These are phyloP conservation scores for Collybia sordida DNA, from an alignment of 768 basidiomycete species.

Conservation along the genomic window DNA sequence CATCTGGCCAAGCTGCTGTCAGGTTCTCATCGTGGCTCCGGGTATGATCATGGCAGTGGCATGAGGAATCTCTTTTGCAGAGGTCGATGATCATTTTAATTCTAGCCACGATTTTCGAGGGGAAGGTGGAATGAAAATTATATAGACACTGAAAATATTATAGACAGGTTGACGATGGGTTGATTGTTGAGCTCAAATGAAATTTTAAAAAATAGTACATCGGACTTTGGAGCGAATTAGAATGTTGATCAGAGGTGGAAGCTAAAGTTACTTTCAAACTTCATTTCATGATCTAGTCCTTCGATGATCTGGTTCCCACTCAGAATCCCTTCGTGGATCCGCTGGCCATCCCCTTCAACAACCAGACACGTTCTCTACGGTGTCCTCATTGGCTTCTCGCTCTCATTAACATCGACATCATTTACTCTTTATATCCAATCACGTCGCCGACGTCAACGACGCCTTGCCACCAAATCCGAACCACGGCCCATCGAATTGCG, in stretches of 20 bases:
- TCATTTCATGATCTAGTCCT: constrained; percentile 12
- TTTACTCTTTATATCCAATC: constrained; percentile 52
- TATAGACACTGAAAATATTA: no score
- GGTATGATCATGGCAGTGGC: not conserved
- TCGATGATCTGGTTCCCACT: constrained; percentile 21
- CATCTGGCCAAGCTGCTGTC: no score
- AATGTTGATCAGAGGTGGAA: constrained; percentile 3
- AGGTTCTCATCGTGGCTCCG: no score
- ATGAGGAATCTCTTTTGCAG: no score
- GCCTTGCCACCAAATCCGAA: constrained; percentile 33
- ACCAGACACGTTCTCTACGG: constrained; percentile 38
- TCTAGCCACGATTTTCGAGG: not conserved
- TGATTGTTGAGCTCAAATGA: not conserved
- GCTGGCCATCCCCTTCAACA: constrained; percentile 34
- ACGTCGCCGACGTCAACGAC: constrained; percentile 40
- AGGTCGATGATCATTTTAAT: no score
- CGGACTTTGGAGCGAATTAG: not conserved
- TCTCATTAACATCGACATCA: constrained; percentile 73
- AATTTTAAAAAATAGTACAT: not conserved
- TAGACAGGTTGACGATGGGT: not conserved
- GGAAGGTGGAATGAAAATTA: no score
- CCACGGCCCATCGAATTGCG: constrained; percentile 67
- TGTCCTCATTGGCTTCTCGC: constrained; percentile 70
- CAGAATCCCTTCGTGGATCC: constrained; percentile 30
- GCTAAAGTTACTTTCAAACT: not conserved